Evolutionary conservation across 140 eudicot genomes (phyloP), one percentile per base, ranked within the genome.

Genomic region (Senecio squalidus): DNA sequence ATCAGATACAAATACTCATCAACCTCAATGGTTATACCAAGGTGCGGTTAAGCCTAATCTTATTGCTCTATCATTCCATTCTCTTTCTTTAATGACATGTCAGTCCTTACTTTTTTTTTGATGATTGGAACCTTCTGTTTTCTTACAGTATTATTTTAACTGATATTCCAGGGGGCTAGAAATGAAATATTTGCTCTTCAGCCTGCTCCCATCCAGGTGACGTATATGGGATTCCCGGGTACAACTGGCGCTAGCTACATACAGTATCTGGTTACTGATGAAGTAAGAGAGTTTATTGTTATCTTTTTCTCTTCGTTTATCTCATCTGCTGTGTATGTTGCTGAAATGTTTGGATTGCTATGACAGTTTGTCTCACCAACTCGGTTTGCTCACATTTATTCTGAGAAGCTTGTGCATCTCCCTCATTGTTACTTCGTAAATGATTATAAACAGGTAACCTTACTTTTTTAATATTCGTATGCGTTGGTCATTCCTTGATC

Each of bases 161-260:
- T 36, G 18, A 47, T 56, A 28, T 41, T 67, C 20, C 82, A 91
- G 98, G 98, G 98, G 47, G 98, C 96, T 18, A 77, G 98, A 76
- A 92, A 87, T 81, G 98, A 92, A 69, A 87, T 87, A 64, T 92
- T 92, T 80, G 95, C 98, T 27, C 78, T 92, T 83, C 92, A 92
- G 61, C 96, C 98, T 64, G 96, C 98, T 66, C 98, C 98, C 1
- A 73, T 92, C 43, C 98, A 92, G 69, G 96, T 92, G 33, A 87
- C 96, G 8, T 92, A 92, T 60, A 92, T 92, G 98, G 98, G 98
- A 21, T 92, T 92, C 55, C 98, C 98, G 15, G 96, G 96, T 57
- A 92, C 98, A 50, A 92, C 91, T 1, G 98, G 98, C 30, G 98
- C 98, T 6, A 58, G 49, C 73, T 92, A 92, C 80, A 92, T 92